Base-by-base conservation (phyloP, 805 yeast species). In the Kazachstania psychrophila region DNA sequence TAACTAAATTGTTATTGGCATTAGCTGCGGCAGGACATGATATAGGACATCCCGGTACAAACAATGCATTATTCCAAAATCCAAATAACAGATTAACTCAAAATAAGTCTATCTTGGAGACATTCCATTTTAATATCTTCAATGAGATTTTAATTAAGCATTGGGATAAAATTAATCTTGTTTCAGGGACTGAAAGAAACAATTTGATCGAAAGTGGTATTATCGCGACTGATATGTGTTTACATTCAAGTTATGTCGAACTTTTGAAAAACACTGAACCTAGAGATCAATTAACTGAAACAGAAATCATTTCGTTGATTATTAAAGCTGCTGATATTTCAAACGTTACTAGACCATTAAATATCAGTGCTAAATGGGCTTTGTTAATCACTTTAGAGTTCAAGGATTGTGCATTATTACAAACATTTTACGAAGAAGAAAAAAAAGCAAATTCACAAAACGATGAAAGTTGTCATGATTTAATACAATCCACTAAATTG, bases 261-360 rank as follows among this genome's bases (percentile, higher is more conserved):
- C 65, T 71, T 47, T 65, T 87, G 48, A 39, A 29, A 2, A 33
- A 31, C 7, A 37, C 14, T 33, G 26, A 29, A 12, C 18, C 27
- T 22, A 30, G 33, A 18, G 62, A 63, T 27, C 52, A 58, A 6
- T 26, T 43, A 15, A 23, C 28, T 29, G 14, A 35, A 31, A 23
- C 49, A 39, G 67, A 82, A 45, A 60, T 86, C 26, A 67, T 80
- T 30, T 72, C 84, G 18, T 62, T 87, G 41, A 68, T 89, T 42
- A 75, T 92, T 42, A 92, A 92, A 64, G 86, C 95, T 59, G 96
- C 97, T 3, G 98, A 92, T 62, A 86, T 92, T 31, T 84, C 95
- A 19, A 92, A 92, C 56, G 96, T 88, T 16, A 76, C 95, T 8
- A 66, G 97, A 42, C 86, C 88, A 4, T 63, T 84, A 39, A 63